These are phyloP conservation scores for Cornus kousa DNA, from an alignment of 148 eudicot species.

Conservation along the genomic window DNA sequence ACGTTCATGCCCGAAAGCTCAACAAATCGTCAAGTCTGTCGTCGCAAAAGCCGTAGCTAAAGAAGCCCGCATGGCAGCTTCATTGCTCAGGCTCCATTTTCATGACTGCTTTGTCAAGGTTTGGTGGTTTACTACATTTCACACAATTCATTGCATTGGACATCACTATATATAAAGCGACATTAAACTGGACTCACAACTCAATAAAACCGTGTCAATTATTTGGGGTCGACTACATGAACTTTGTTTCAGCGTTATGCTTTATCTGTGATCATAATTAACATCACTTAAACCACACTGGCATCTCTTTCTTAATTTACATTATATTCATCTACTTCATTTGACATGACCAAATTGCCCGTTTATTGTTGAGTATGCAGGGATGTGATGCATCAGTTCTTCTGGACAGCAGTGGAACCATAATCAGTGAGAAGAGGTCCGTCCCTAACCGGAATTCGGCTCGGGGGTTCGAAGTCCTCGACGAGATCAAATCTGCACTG, in stretches of 20 bases:
- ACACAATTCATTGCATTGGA: neutral
- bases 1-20: conserved; percentile 63
- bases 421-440: conserved; percentile 67
- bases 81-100: conserved; percentile 76
- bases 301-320: too few species aligned
- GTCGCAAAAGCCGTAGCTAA: conserved; percentile 62
- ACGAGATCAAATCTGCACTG: conserved; percentile 67
- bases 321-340: too few species aligned
- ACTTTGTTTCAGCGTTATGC: too few species aligned
- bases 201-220: too few species aligned
- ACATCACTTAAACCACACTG: too few species aligned
- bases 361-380: conserved; percentile 19
- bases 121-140: too few species aligned
- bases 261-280: too few species aligned
- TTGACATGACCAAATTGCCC: too few species aligned
- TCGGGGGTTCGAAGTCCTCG: conserved; percentile 76
- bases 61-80: conserved; percentile 85
- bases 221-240: too few species aligned
- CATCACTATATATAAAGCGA: too few species aligned
- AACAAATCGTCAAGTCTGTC: conserved; percentile 52
- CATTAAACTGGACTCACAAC: too few species aligned
- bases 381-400: conserved; percentile 88
- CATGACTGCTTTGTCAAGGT: conserved; percentile 93
- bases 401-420: conserved; percentile 56
- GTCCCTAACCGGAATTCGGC: conserved; percentile 67